Percentiles rank a stretch among this genome's conserved stretches.
Conservation (phyloP, 1,139 yeast genomes). For the Entelexis sorbosivorans region DNA sequence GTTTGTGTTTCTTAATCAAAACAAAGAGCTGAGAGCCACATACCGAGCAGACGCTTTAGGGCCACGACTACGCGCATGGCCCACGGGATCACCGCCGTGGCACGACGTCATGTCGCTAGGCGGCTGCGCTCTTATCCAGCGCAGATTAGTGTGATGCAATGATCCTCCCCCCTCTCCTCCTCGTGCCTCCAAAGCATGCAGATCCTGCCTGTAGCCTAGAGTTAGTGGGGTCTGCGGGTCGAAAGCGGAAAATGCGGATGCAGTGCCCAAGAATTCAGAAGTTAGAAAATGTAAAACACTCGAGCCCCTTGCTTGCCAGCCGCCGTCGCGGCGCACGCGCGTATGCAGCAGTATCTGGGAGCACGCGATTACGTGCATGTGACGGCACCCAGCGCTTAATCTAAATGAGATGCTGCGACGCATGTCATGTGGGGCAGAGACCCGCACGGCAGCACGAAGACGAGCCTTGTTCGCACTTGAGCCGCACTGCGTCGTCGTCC, state of each 20-base stretch:
- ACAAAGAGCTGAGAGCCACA: neutral
- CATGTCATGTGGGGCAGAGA: neutral
- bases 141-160: neutral
- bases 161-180: too few species aligned
- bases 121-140: neutral
- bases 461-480: too few species aligned
- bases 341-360: neutral
- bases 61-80: neutral
- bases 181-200: too few species aligned
- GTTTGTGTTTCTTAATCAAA: neutral
- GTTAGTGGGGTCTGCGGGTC: too few species aligned
- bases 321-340: neutral
- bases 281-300: too few species aligned
- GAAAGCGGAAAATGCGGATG: too few species aligned
- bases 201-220: too few species aligned
- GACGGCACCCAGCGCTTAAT: constrained; percentile 1
- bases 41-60: neutral
- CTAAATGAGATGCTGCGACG: neutral
- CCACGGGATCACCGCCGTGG: neutral
- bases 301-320: neutral
- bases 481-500: too few species aligned
- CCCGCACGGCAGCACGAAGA: too few species aligned
- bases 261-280: too few species aligned
- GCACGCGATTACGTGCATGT: neutral
- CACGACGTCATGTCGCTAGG: neutral